These are phyloP conservation scores for Ormosia semicastrata DNA, from an alignment of 306 rosid species.

Conservation along the genomic window DNA sequence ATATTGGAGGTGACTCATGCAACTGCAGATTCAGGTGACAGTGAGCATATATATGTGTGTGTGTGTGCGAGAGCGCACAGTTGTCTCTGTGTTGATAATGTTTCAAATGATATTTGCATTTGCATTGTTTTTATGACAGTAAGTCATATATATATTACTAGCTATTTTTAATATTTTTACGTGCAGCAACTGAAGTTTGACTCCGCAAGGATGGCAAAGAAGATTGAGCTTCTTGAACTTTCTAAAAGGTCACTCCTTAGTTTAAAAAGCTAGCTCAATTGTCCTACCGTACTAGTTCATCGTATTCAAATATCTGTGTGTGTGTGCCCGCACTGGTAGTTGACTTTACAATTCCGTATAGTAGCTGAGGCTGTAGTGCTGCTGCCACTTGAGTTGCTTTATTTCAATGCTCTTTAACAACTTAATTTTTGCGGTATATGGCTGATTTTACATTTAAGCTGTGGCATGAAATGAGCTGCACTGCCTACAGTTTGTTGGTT, in stretches of 20 bases:
- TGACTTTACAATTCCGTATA: background rate
- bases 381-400: background rate
- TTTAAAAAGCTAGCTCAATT: background rate
- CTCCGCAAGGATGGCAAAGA: conserved; percentile 33
- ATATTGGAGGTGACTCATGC: no score
- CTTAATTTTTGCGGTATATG: no score
- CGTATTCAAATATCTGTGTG: background rate
- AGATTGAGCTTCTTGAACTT: conserved; percentile 56
- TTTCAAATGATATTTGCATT: background rate
- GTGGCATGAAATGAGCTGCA: background rate
- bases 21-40: no score
- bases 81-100: background rate
- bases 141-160: background rate
- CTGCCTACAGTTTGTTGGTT: background rate
- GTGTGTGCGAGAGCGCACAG: no score
- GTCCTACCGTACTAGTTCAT: background rate
- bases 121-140: background rate
- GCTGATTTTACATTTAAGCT: background rate
- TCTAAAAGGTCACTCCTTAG: conserved; percentile 47
- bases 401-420: no score
- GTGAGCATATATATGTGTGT: background rate
- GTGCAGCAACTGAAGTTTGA: conserved; percentile 62
- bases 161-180: background rate
- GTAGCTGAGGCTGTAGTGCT: background rate
- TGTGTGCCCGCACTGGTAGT: background rate